Evolutionary conservation across 2,329 filamentous ascomycete species (phyloP).

Genomic region (Phymatotrichopsis omnivora): DNA sequence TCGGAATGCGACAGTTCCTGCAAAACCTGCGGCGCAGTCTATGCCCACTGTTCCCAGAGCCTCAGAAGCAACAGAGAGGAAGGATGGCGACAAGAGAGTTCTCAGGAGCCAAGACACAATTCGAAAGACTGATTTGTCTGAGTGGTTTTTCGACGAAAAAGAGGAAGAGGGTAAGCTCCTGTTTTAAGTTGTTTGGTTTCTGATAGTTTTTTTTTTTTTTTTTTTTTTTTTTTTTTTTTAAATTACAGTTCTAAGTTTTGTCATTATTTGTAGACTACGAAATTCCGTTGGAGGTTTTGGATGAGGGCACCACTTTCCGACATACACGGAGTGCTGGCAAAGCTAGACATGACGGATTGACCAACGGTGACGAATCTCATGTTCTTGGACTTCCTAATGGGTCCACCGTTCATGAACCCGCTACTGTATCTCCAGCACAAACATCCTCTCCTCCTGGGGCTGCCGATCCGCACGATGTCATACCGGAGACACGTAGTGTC

Average conservation of each 20-base stretch:
- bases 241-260: background rate
- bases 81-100: constrained; percentile 21
- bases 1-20: constrained; percentile 14
- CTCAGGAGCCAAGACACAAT: constrained; percentile 22
- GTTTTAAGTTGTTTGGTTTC: too few species aligned
- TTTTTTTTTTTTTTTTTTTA: background rate
- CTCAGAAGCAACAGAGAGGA: constrained; percentile 13
- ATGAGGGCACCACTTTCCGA: constrained; percentile 6
- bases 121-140: constrained; percentile 19
- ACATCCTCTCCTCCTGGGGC: constrained; percentile 2
- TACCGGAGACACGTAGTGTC: constrained; percentile 5
- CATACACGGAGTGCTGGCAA: constrained; percentile 2
- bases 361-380: constrained; percentile 1
- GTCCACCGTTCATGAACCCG: background rate
- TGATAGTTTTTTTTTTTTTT: too few species aligned
- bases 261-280: constrained; percentile 19
- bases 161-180: constrained; percentile 20
- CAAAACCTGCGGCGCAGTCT: constrained; percentile 9
- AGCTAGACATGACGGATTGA: constrained; percentile 6
- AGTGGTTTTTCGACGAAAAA: constrained; percentile 21
- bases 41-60: constrained; percentile 18
- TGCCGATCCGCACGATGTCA: background rate
- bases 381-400: background rate
- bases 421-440: constrained; percentile 9
- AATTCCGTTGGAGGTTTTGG: constrained; percentile 13